Percentiles rank a stretch among this genome's conserved stretches.
These are phyloP conservation scores for Fusarium secorum DNA, from an alignment of 2,329 filamentous ascomycete species.

Conservation along the genomic window DNA sequence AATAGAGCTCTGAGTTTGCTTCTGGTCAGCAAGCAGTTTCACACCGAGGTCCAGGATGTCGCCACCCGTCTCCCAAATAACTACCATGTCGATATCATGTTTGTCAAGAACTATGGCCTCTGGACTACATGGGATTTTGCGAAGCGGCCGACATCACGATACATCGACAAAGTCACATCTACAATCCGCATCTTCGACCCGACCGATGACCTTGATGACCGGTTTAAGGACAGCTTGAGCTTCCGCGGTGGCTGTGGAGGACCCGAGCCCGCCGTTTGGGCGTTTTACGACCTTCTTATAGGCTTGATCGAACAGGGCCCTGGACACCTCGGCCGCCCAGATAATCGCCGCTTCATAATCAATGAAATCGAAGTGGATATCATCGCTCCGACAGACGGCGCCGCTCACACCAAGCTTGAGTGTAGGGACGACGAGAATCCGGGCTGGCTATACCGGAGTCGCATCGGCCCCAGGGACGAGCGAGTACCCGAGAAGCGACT, in stretches of 20 bases:
- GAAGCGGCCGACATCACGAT: neutral
- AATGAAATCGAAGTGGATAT: slow-evolving; percentile 5
- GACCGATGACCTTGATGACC: neutral
- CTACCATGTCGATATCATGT: slow-evolving; percentile 21
- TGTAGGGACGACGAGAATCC: neutral
- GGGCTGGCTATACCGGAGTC: fast-evolving
- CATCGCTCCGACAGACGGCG: slow-evolving; percentile 2
- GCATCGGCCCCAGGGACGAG: neutral
- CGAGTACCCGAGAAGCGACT: neutral
- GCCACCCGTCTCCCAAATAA: neutral
- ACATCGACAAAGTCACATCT: slow-evolving; percentile 1
- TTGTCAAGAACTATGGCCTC: slow-evolving; percentile 3
- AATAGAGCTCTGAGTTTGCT: neutral
- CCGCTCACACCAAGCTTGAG: neutral
- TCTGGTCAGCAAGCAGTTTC: neutral
- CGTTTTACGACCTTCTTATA: neutral
- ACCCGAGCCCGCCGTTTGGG: neutral
- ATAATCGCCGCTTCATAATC: neutral
- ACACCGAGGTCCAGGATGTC: neutral
- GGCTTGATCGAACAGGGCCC: neutral
- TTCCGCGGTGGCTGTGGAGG: neutral
- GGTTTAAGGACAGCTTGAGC: neutral
- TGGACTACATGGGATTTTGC: slow-evolving; percentile 9
- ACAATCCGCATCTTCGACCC: slow-evolving; percentile 15
- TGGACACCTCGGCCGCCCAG: neutral